Conservation (phyloP, 2,329 filamentous ascomycete genomes). For the Pleomassaria siparia region DNA sequence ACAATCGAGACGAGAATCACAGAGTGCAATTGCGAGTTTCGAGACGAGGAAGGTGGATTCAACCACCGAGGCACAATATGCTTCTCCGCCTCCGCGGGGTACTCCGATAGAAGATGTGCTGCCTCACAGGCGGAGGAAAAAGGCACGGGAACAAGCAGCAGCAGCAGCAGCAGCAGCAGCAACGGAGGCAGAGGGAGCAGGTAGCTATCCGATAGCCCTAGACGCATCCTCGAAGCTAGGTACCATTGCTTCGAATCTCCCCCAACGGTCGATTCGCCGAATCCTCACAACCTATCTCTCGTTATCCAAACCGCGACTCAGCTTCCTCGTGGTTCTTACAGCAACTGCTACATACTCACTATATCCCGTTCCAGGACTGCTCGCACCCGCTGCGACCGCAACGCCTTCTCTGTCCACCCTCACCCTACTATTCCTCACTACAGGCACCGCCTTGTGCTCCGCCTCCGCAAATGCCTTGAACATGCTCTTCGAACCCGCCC, state of each 20-base stretch:
- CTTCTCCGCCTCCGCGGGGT: constrained; percentile 11
- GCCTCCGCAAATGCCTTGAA: constrained; percentile 93
- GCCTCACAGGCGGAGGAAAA: constrained; percentile 39
- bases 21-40: constrained; percentile 29
- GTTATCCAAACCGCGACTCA: constrained; percentile 92
- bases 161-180: constrained; percentile 18
- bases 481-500: constrained; percentile 91
- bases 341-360: constrained; percentile 89
- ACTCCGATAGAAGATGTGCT: constrained; percentile 28
- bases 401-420: constrained; percentile 83
- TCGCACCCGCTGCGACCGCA: constrained; percentile 67
- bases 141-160: constrained; percentile 12
- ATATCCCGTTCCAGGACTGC: constrained; percentile 86
- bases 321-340: constrained; percentile 85
- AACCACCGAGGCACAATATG: constrained; percentile 7
- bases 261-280: constrained; percentile 61
- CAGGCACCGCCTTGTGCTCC: constrained; percentile 84
- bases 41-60: constrained; percentile 11
- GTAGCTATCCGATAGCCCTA: constrained; percentile 47
- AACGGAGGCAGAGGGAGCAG: constrained; percentile 19
- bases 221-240: constrained; percentile 65
- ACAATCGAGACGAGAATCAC: constrained; percentile 29
- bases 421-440: constrained; percentile 88
- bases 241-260: constrained; percentile 58
- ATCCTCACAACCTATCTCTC: constrained; percentile 80